Evolutionary conservation across 306 rosid species (phyloP), one percentile per base, ranked within the genome.

Genomic region (Prunus kanzakura): DNA sequence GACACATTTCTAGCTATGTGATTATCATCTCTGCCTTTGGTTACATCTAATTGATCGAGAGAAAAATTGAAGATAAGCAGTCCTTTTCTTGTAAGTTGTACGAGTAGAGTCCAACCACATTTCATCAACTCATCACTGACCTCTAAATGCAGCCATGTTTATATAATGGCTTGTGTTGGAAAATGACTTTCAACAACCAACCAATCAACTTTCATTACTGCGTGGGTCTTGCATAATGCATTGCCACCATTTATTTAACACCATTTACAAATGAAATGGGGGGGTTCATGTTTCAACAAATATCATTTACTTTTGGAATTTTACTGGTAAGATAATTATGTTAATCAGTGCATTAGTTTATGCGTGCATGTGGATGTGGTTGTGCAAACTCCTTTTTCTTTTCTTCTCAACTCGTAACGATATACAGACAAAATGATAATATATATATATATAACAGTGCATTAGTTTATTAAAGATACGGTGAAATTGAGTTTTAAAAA

Each of bases 21-120:
- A 52, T 41, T 35, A 15, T 52, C 66, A 43, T 50, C 72, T 30
- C 15, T 30, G 66, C 60, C 63, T 79, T 79, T 77, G 91, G 80
- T 62, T 79, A 69, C 74, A 76, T 75, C 78, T 88, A 65, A 71
- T 74, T 62, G 76, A 61, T 54, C 22, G 46, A 66, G 75, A 46
- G 41, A 55, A 77, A 74, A 60, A 50, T 71, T 58, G 66, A 70
- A 78, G 75, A 83, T 38, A 71, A 60, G 76, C 76, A 22, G 66
- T 8, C 76, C 4, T 14, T 72, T 56, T 72, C 76, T 56, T 72
- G 75, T 71, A 54, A 7, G 43, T 56, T 72, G 75, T 71, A 54
- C 8, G 43, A 6, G 43, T 35, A 60, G 19, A 25, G 64, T 60
- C 29, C 19, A 60, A 60, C 64, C 35, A 60, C 64, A 25, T 4